Evolutionary conservation across 805 yeast genomes (phyloP).

Genomic region (Peterozyma toletana): DNA sequence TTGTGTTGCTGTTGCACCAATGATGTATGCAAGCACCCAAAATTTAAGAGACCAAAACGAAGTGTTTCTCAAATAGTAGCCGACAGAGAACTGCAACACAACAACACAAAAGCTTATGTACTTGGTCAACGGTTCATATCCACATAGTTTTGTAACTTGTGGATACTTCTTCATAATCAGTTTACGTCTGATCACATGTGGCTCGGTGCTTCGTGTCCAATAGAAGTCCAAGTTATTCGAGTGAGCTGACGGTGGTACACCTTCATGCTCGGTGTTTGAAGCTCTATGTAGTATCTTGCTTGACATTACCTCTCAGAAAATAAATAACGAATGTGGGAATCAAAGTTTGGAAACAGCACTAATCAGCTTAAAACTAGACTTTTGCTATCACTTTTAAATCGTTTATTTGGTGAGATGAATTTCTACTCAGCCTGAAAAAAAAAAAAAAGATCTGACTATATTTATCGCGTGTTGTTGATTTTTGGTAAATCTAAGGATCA

Average conservation of each 20-base stretch:
- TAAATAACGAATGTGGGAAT: not conserved
- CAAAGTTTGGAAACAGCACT: no score
- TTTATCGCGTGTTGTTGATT: no score
- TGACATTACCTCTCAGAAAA: not conserved
- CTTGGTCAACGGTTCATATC: constrained; percentile 82
- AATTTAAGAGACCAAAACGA: constrained; percentile 46
- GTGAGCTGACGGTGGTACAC: constrained; percentile 6
- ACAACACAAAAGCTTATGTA: constrained; percentile 66
- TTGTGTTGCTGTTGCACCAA: constrained; percentile 85
- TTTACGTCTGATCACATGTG: constrained; percentile 71
- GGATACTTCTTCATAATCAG: constrained; percentile 71
- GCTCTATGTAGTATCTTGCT: constrained; percentile 5
- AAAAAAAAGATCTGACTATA: no score
- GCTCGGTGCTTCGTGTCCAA: constrained; percentile 80
- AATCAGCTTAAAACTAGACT: no score
- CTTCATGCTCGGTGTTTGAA: constrained; percentile 5
- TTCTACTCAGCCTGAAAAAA: no score
- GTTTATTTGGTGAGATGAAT: no score
- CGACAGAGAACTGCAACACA: constrained; percentile 54
- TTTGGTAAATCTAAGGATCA: no score
- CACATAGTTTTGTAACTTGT: constrained; percentile 70
- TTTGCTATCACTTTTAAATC: no score
- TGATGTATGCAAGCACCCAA: constrained; percentile 57
- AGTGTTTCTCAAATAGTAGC: constrained; percentile 53
- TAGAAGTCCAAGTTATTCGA: constrained; percentile 44